Percentiles rank a stretch among this genome's conserved stretches.
Evolutionary conservation across 2,329 filamentous ascomycete genomes (phyloP).

Genomic region (Hymenoscyphus albidus): DNA sequence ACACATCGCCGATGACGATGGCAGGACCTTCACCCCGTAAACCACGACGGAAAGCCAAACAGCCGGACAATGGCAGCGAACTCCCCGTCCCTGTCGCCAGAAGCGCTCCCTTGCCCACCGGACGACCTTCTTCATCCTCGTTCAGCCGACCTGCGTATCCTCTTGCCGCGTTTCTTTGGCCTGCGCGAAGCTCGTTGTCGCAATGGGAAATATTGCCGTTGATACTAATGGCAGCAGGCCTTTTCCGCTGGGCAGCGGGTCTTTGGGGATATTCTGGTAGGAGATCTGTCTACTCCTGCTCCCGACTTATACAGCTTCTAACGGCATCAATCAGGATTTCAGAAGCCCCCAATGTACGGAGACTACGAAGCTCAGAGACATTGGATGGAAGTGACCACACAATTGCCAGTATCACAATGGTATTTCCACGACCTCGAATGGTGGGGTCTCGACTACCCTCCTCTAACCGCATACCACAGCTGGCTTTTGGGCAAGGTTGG

Average conservation of each 20-base stretch:
- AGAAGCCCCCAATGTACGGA: conserved; percentile 84
- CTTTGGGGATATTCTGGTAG: conserved; percentile 95
- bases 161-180: conserved; percentile 91
- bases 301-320: conserved; percentile 8
- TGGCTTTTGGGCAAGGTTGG: conserved; percentile 92
- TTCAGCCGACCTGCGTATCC: conserved; percentile 70
- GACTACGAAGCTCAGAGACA: conserved; percentile 98
- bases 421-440: conserved; percentile 96
- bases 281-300: conserved; percentile 4
- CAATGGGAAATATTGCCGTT: conserved; percentile 91
- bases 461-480: conserved; percentile 96
- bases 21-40: conserved; percentile 53
- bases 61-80: conserved; percentile 40
- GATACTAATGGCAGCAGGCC: conserved; percentile 81
- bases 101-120: conserved; percentile 15
- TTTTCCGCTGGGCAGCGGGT: conserved; percentile 90
- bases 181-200: conserved; percentile 74
- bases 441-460: conserved; percentile 98
- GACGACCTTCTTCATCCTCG: conserved; percentile 12
- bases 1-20: conserved; percentile 37
- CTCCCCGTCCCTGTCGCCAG: conserved; percentile 9
- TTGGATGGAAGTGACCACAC: conserved; percentile 95
- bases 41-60: conserved; percentile 55
- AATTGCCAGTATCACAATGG: conserved; percentile 90
- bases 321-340: conserved; percentile 53